These are phyloP conservation scores for Anethum foeniculum DNA, from an alignment of 140 eudicot species.

Conservation along the genomic window DNA sequence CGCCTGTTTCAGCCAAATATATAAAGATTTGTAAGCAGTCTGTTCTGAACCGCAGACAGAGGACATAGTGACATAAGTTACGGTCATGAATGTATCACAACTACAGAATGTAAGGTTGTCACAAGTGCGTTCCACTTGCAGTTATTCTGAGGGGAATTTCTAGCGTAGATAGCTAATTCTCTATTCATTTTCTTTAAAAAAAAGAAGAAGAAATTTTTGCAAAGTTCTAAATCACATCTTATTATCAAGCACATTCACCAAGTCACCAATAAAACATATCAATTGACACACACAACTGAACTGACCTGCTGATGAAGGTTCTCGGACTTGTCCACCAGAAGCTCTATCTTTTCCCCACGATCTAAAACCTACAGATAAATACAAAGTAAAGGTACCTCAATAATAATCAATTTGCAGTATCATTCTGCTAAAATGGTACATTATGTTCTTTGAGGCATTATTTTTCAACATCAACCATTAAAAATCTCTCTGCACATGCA, in stretches of 20 bases:
- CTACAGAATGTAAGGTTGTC: background rate
- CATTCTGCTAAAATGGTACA: background rate
- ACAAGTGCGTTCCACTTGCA: background rate
- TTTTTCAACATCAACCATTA: background rate
- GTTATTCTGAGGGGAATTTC: background rate
- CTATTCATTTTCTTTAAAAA: background rate
- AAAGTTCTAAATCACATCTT: background rate
- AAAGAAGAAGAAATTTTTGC: background rate
- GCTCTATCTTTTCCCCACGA: slow-evolving; percentile 48
- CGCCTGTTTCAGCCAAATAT: slow-evolving; percentile 23
- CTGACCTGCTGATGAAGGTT: slow-evolving; percentile 46
- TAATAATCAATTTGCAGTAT: background rate
- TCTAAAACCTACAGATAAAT: slow-evolving; percentile 30
- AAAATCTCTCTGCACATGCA: background rate
- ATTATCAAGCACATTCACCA: background rate
- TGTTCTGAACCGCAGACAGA: background rate
- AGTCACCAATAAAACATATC: background rate
- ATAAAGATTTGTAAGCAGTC: background rate
- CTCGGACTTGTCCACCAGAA: slow-evolving; percentile 49
- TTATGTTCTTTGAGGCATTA: background rate
- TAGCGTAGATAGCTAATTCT: background rate
- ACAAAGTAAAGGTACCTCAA: background rate
- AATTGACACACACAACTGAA: background rate
- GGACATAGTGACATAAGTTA: background rate
- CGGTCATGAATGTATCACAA: background rate